These are phyloP conservation scores for Coniochaeta sp. DNA, from an alignment of 2,329 filamentous ascomycete species.

Conservation along the genomic window DNA sequence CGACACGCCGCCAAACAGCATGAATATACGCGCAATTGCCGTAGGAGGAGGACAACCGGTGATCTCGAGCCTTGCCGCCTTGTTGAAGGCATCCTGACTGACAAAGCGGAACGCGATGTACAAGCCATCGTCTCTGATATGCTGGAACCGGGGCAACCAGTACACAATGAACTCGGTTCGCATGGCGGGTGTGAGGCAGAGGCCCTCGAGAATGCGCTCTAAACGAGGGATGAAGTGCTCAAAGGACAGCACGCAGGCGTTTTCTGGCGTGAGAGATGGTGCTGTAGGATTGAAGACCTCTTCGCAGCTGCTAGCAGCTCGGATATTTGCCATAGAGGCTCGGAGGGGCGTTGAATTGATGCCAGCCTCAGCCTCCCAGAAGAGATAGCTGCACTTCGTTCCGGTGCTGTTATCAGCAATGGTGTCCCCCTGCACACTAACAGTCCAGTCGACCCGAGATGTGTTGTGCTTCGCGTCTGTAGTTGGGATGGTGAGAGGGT, in stretches of 20 bases:
- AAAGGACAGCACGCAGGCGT: background rate
- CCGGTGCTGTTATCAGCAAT: background rate
- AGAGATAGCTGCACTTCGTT: constrained; percentile 2
- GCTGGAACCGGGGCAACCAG: background rate
- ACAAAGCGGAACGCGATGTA: background rate
- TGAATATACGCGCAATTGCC: background rate
- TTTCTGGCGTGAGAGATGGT: background rate
- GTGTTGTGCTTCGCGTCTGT: background rate
- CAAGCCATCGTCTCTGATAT: background rate
- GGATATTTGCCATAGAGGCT: background rate
- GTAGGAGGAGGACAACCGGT: background rate
- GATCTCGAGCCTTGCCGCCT: background rate
- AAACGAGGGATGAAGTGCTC: background rate
- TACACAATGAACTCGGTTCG: background rate
- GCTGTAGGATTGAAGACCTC: background rate
- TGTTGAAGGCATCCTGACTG: background rate
- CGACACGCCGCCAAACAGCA: background rate
- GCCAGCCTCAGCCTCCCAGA: background rate
- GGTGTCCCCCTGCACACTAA: background rate
- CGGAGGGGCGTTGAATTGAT: background rate
- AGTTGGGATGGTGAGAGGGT: background rate
- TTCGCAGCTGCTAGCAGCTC: background rate
- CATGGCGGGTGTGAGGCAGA: background rate
- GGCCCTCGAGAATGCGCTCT: background rate
- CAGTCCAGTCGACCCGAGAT: background rate